phyloP scores from a whole-genome alignment of 208 protist genomes.

The Jaenimonas drosophilae region DNA sequence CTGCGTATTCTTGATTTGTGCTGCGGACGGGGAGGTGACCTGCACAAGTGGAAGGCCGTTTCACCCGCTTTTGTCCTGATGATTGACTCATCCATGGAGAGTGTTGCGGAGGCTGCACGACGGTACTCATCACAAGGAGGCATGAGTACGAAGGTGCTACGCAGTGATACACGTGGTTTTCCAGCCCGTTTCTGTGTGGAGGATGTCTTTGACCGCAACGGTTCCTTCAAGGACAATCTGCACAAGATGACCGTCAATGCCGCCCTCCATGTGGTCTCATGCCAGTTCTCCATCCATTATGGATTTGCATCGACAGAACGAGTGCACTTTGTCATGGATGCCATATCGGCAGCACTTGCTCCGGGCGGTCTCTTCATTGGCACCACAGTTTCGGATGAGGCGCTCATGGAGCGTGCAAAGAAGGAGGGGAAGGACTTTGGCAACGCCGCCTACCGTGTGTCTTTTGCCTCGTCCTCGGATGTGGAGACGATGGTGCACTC shows the following conservation, averaged over 20 bases:
- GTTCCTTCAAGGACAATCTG: conserved; percentile 13
- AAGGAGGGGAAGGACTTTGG: conserved; percentile 30
- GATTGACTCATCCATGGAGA: conserved; percentile 53
- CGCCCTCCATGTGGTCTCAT: conserved; percentile 47
- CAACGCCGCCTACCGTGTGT: conserved; percentile 32
- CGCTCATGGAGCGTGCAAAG: conserved; percentile 18
- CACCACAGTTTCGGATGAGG: conserved; percentile 58
- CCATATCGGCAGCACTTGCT: conserved; percentile 23
- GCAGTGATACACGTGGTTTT: conserved; percentile 22
- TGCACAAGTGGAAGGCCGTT: conserved; percentile 64
- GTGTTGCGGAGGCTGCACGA: conserved; percentile 56
- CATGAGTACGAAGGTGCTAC: conserved; percentile 39
- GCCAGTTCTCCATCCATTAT: conserved; percentile 84
- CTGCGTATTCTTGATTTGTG: conserved; percentile 52
- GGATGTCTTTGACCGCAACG: conserved; percentile 48
- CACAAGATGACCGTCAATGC: conserved; percentile 1
- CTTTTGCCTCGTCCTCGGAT: too few species aligned
- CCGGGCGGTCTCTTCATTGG: conserved; percentile 57
- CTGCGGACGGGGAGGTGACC: conserved; percentile 64
- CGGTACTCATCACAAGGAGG: conserved; percentile 57
- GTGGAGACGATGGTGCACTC: conserved; percentile 10
- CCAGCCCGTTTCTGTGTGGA: conserved; percentile 47
- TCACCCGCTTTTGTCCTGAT: conserved; percentile 45
- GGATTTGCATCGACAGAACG: conserved; percentile 30
- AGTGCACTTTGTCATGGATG: conserved; percentile 31